Evolutionary conservation across 495 filamentous ascomycete species (phyloP).

Genomic region (Tirmania nivea): DNA sequence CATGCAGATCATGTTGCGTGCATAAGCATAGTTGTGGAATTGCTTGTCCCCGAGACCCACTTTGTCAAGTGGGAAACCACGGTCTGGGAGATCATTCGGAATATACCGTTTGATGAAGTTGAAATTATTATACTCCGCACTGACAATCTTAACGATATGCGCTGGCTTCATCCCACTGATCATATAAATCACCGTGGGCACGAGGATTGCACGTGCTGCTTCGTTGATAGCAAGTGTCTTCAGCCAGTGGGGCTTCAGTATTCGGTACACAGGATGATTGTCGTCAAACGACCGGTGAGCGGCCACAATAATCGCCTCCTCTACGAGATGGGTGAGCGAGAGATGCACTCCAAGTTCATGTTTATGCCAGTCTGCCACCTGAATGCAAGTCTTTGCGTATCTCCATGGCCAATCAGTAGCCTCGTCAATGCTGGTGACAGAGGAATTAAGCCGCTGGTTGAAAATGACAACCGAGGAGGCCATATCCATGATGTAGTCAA

Average conservation of each 20-base stretch:
- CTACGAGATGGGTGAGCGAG: slow-evolving; percentile 26
- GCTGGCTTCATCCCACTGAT: slow-evolving; percentile 22
- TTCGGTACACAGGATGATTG: slow-evolving; percentile 23
- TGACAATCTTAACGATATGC: slow-evolving; percentile 18
- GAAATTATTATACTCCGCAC: slow-evolving; percentile 22
- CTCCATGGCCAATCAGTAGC: slow-evolving; percentile 30
- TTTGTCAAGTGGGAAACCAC: slow-evolving; percentile 23
- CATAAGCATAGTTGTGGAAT: slow-evolving; percentile 29
- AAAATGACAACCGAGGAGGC: slow-evolving; percentile 27
- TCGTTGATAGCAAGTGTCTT: slow-evolving; percentile 30
- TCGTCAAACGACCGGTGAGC: slow-evolving; percentile 23
- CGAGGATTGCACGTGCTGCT: slow-evolving; percentile 25
- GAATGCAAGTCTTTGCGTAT: slow-evolving; percentile 31
- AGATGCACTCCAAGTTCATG: slow-evolving; percentile 29
- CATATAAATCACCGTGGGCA: slow-evolving; percentile 24
- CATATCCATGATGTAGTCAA: slow-evolving; percentile 24
- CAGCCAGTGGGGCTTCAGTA: slow-evolving; percentile 29
- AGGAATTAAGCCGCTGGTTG: slow-evolving; percentile 21
- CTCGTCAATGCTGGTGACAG: slow-evolving; percentile 12
- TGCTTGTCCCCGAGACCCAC: slow-evolving; percentile 1
- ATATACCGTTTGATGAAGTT: slow-evolving; percentile 25
- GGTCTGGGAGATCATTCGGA: slow-evolving; percentile 24
- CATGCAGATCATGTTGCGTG: slow-evolving; percentile 23
- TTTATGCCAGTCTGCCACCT: slow-evolving; percentile 28
- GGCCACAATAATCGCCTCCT: slow-evolving; percentile 28